Base-by-base conservation (phyloP, 192 early-diverging fungal species). In the Mortierella claussenii region DNA sequence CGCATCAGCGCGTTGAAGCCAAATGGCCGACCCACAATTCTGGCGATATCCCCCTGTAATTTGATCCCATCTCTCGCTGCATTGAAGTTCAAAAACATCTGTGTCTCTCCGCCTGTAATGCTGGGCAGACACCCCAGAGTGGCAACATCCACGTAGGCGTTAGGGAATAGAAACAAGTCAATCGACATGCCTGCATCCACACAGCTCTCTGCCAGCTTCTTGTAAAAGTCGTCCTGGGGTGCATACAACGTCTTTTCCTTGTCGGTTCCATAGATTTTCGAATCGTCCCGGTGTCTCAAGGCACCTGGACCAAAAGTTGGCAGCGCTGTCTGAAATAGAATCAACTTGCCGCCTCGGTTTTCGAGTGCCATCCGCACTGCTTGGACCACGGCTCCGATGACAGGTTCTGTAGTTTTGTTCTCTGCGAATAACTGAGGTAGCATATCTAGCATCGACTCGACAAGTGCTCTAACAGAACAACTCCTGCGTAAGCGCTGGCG, bases 141-240 rank as follows among this genome's bases (percentile, higher is more conserved):
- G 8, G 97, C 97, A 1, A 97, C 86, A 69, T 99, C 97, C 51
- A 96, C 89, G 74, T 95, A 97, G 5, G 90, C 85, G 11, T 81
- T 80, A 1, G 97, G 96, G 83, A 99, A 97, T 44, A 98, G 80
- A 81, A 92, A 99, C 60, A 95, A 60, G 78, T 95, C 97, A 60
- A 96, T 89, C 52, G 90, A 90, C 47, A 99, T 75, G 32, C 97
- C 97, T 28, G 84, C 73, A 54, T 90, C 85, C 15, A 94, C 91
- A 71, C 90, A 93, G 61, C 95, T 88, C 60, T 92, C 86, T 0
- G 88, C 97, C 74, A 95, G 78, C 53, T 92, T 90, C 40, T 82
- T 89, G 85, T 97, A 99, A 67, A 92, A 94, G 42, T 85, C 81
- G 76, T 94, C 92, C 78, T 95, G 93, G 24, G 97, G 94, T 67